Evolutionary conservation across 306 rosid genomes (phyloP).

Genomic region (Prunus salicina): DNA sequence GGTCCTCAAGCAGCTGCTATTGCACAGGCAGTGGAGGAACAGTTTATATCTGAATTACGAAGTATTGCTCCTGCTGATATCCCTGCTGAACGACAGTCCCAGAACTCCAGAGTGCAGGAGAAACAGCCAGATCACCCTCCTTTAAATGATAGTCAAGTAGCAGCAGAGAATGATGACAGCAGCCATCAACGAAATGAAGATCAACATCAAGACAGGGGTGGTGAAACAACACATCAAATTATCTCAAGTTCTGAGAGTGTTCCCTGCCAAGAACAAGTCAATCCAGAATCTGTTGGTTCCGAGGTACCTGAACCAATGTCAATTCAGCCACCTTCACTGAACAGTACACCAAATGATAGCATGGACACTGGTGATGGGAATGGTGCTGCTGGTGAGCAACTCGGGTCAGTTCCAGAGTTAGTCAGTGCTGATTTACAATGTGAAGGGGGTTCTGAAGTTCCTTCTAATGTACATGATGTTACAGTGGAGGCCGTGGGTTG

Average conservation of each 20-base stretch:
- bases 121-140: constrained; percentile 60
- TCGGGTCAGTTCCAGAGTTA: constrained; percentile 36
- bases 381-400: constrained; percentile 48
- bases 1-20: constrained; percentile 75
- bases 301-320: constrained; percentile 63
- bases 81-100: constrained; percentile 56
- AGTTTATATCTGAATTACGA: constrained; percentile 59
- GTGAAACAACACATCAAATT: constrained; percentile 39
- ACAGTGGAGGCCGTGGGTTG: constrained; percentile 45
- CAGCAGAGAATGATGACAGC: constrained; percentile 45
- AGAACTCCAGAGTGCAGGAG: constrained; percentile 59
- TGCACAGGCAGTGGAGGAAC: constrained; percentile 92
- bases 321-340: constrained; percentile 57
- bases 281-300: constrained; percentile 44
- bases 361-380: constrained; percentile 55
- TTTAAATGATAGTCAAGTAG: constrained; percentile 51
- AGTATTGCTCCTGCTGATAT: constrained; percentile 46
- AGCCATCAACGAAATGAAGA: constrained; percentile 54
- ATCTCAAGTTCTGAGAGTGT: constrained; percentile 44
- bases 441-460: constrained; percentile 43
- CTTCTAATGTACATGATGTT: constrained; percentile 39
- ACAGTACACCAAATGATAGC: constrained; percentile 51
- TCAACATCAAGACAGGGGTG: constrained; percentile 60
- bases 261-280: constrained; percentile 49
- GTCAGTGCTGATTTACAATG: constrained; percentile 41